A percentile compares a stretch with the other conserved stretches of the same genome.
phyloP scores from a whole-genome alignment of 495 filamentous ascomycete genomes.

The Wilcoxina mikolae region DNA sequence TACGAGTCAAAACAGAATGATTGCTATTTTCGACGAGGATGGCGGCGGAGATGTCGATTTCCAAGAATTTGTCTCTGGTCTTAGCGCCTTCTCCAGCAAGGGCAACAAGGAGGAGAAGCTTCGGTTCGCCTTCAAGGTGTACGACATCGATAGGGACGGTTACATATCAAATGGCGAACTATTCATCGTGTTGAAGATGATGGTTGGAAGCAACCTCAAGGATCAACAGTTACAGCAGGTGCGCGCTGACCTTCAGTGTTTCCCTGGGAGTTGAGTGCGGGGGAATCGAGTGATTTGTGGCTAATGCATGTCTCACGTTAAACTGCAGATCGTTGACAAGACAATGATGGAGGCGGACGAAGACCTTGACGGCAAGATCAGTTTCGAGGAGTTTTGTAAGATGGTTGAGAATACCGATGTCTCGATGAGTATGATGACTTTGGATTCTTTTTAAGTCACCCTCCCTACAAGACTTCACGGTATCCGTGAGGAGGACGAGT shows the following conservation, averaged over 20 bases:
- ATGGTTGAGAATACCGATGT: conserved; percentile 99
- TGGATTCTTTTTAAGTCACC: conserved; percentile 27
- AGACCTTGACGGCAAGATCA: conserved; percentile 94
- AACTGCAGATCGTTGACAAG: conserved; percentile 70
- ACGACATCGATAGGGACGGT: conserved; percentile 97
- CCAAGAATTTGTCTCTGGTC: conserved; percentile 93
- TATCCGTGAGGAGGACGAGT: no score
- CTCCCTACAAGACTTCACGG: no score
- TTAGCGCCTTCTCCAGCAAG: conserved; percentile 91
- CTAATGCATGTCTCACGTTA: not conserved
- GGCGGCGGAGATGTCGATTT: conserved; percentile 97
- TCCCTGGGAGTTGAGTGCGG: not conserved
- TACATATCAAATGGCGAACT: conserved; percentile 98
- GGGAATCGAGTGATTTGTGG: not conserved
- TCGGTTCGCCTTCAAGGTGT: conserved; percentile 95
- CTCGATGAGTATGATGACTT: conserved; percentile 78
- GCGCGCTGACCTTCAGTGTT: conserved; percentile 9
- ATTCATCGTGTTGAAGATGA: conserved; percentile 99
- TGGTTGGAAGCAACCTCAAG: conserved; percentile 99
- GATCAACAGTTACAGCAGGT: conserved; percentile 92
- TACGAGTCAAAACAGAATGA: conserved; percentile 50
- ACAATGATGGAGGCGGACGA: conserved; percentile 99
- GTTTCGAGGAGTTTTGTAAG: conserved; percentile 95
- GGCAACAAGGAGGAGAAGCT: conserved; percentile 99
- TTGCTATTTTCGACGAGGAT: conserved; percentile 98